phyloP scores from a whole-genome alignment of 2,329 filamentous ascomycete genomes.

The Aspergillus sp. region DNA sequence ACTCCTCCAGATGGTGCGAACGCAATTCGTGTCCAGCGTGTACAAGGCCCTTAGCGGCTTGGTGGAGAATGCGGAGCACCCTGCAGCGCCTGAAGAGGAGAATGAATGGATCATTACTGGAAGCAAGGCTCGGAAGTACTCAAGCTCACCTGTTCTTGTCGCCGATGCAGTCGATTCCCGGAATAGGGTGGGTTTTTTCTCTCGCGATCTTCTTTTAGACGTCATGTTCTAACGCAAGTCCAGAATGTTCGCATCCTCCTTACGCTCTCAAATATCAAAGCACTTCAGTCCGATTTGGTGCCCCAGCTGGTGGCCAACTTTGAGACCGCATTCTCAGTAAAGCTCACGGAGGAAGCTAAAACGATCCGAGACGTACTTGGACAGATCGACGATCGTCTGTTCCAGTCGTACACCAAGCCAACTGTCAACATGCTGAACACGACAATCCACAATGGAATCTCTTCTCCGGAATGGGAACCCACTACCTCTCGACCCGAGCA shows the following conservation, averaged over 20 bases:
- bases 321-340: constrained; percentile 89
- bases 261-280: constrained; percentile 87
- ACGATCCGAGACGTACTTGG: constrained; percentile 86
- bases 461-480: constrained; percentile 70
- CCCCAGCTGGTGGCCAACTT: constrained; percentile 89
- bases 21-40: constrained; percentile 87
- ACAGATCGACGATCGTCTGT: constrained; percentile 87
- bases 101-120: constrained; percentile 53
- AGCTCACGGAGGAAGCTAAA: constrained; percentile 88
- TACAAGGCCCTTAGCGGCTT: constrained; percentile 94
- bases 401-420: constrained; percentile 86
- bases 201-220: too few relatives aligned
- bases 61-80: constrained; percentile 90
- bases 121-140: constrained; percentile 27
- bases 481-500: constrained; percentile 61
- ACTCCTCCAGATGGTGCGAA: constrained; percentile 83
- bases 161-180: constrained; percentile 53
- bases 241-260: constrained; percentile 91
- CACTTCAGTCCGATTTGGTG: constrained; percentile 76
- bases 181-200: constrained; percentile 47
- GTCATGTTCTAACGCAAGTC: constrained; percentile 12
- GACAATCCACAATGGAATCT: constrained; percentile 73
- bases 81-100: constrained; percentile 60
- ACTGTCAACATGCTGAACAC: constrained; percentile 65
- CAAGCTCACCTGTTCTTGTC: constrained; percentile 41